These are phyloP conservation scores for Sclerotinia minor DNA, from an alignment of 2,329 filamentous ascomycete genomes.

Conservation along the genomic window DNA sequence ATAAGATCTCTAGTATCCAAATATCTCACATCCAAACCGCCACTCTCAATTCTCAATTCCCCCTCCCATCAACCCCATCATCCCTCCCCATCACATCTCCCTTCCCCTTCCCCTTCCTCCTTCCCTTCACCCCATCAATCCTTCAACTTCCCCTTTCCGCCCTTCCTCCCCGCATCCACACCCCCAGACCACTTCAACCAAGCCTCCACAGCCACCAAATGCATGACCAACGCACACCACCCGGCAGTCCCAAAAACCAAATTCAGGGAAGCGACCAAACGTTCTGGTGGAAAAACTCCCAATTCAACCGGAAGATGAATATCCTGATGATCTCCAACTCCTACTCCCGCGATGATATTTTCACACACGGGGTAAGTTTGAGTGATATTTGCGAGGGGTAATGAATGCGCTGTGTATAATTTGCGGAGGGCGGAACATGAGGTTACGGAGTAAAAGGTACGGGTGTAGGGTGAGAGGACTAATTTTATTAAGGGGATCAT, in stretches of 20 bases:
- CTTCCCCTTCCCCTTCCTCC: too few species aligned
- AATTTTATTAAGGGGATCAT: neutral
- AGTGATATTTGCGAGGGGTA: neutral
- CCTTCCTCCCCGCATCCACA: neutral
- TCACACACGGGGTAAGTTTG: constrained; percentile 8
- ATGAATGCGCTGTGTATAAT: constrained; percentile 6
- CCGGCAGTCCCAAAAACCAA: constrained; percentile 8
- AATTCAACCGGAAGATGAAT: neutral
- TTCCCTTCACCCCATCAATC: too few species aligned
- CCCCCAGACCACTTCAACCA: constrained; percentile 6
- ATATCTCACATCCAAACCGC: too few species aligned
- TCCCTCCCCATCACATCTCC: too few species aligned
- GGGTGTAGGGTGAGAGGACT: neutral
- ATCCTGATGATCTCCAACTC: neutral
- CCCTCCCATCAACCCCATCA: too few species aligned
- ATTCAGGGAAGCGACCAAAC: neutral
- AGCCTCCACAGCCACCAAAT: constrained; percentile 4
- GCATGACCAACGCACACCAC: neutral
- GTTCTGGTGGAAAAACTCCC: neutral
- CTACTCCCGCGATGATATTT: neutral
- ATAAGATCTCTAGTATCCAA: too few species aligned
- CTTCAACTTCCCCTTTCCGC: neutral
- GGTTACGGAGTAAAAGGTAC: constrained; percentile 6
- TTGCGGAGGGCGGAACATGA: constrained; percentile 4
- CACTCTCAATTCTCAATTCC: too few species aligned